Percentiles rank a stretch among this genome's conserved stretches.
These are phyloP conservation scores for Earliella scabrosa DNA, from an alignment of 1,284 basidiomycete genomes.

Conservation along the genomic window DNA sequence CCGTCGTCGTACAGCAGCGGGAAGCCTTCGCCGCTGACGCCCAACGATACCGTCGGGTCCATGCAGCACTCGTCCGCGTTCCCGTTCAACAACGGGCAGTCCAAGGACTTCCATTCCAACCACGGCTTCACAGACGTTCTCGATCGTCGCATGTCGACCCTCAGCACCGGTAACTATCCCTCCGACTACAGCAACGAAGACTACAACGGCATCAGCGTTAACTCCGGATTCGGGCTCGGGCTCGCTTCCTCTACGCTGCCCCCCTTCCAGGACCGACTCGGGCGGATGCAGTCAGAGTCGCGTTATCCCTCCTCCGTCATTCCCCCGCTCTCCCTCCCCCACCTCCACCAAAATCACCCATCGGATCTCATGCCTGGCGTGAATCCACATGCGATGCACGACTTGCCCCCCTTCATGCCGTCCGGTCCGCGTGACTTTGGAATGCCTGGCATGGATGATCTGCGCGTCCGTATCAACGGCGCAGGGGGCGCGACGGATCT, in stretches of 20 bases:
- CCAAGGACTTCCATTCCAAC: constrained; percentile 59
- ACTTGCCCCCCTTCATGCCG: constrained; percentile 58
- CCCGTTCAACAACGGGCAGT: constrained; percentile 44
- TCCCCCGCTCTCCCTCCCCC: constrained; percentile 41
- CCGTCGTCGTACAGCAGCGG: constrained; percentile 66
- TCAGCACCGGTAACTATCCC: constrained; percentile 47
- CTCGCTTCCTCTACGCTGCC: constrained; percentile 47
- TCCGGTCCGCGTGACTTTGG: constrained; percentile 60
- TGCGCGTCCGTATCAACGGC: constrained; percentile 66
- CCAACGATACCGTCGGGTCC: constrained; percentile 60
- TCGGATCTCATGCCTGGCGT: constrained; percentile 66
- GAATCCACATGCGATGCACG: constrained; percentile 64
- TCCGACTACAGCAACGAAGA: constrained; percentile 57
- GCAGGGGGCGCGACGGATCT: constrained; percentile 71
- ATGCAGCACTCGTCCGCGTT: constrained; percentile 60
- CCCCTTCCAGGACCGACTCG: constrained; percentile 63
- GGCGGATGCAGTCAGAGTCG: constrained; percentile 48
- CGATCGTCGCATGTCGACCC: constrained; percentile 61
- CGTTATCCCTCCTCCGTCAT: constrained; percentile 36
- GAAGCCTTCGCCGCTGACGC: constrained; percentile 75
- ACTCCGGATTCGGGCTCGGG: constrained; percentile 48
- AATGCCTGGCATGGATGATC: constrained; percentile 64
- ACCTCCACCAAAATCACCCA: constrained; percentile 45
- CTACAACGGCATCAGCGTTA: constrained; percentile 53
- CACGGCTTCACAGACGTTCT: constrained; percentile 53